Evolutionary conservation across 371 early-diverging fungal genomes (phyloP).

Genomic region (Mycotypha africana): DNA sequence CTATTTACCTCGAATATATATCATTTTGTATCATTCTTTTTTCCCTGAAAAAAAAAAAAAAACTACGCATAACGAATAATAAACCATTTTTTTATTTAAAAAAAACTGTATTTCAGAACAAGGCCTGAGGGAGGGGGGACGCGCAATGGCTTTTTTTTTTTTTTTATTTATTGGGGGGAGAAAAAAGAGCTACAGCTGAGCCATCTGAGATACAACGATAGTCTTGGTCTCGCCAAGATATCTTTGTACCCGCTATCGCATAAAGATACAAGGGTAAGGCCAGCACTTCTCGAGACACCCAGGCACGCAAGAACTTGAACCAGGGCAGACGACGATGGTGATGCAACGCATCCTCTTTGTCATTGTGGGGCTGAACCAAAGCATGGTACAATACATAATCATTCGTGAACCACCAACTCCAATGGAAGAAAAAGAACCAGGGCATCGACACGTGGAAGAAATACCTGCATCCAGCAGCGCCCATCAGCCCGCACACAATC

Average conservation of each 20-base stretch:
- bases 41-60: not conserved
- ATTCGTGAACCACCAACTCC: conserved; percentile 68
- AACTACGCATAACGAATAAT: not conserved
- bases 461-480: conserved; percentile 50
- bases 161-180: too few species aligned
- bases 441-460: conserved; percentile 42
- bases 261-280: conserved; percentile 80
- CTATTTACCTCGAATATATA: too few species aligned
- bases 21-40: not conserved
- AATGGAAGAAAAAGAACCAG: conserved; percentile 61
- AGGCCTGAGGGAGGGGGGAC: too few species aligned
- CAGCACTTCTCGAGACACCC: conserved; percentile 73
- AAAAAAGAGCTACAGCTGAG: conserved; percentile 45
- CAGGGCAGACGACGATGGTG: not conserved
- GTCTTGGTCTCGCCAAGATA: conserved; percentile 80
- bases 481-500: conserved; percentile 69
- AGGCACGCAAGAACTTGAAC: conserved; percentile 45
- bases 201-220: conserved; percentile 54
- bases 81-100: not conserved
- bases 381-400: conserved; percentile 60
- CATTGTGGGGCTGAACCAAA: conserved; percentile 15
- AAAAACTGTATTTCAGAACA: too few species aligned
- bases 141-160: too few species aligned
- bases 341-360: conserved; percentile 16
- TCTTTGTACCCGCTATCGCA: conserved; percentile 75